Evolutionary conservation across 2,329 filamentous ascomycete genomes (phyloP).

Genomic region (Scytalidium sp.): DNA sequence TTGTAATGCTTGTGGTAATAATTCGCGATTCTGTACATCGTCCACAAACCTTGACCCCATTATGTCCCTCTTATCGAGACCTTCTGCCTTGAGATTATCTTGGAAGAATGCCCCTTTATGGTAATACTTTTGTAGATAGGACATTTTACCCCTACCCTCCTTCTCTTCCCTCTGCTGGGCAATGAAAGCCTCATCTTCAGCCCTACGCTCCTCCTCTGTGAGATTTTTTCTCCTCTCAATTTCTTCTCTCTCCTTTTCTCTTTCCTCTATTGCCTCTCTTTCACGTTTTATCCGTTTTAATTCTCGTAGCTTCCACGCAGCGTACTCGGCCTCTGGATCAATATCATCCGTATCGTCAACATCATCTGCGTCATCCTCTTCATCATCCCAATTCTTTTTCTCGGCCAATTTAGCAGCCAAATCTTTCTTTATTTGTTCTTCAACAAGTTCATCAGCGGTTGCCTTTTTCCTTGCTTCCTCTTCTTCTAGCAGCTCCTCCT

Average conservation of each 20-base stretch:
- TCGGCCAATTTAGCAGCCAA: constrained; percentile 70
- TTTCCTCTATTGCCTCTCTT: constrained; percentile 76
- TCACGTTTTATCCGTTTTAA: constrained; percentile 85
- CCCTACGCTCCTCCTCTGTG: constrained; percentile 78
- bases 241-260: constrained; percentile 83
- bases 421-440: constrained; percentile 84
- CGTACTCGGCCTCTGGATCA: constrained; percentile 83
- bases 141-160: constrained; percentile 74
- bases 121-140: constrained; percentile 93
- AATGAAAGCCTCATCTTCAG: constrained; percentile 78
- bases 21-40: constrained; percentile 76
- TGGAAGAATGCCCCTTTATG: constrained; percentile 97
- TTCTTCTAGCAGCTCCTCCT: constrained; percentile 42
- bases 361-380: constrained; percentile 66
- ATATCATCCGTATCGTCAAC: constrained; percentile 87
- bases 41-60: constrained; percentile 84
- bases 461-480: constrained; percentile 66
- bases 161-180: constrained; percentile 55
- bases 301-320: constrained; percentile 92
- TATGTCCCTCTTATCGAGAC: constrained; percentile 76
- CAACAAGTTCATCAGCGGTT: constrained; percentile 74
- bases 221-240: constrained; percentile 84
- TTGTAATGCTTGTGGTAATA: constrained; percentile 88
- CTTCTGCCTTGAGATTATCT: constrained; percentile 72
- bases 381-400: constrained; percentile 81